Evolutionary conservation across 2,329 filamentous ascomycete species (phyloP), one percentile per base, ranked within the genome.

Genomic region (Zymoseptoria passerinii): DNA sequence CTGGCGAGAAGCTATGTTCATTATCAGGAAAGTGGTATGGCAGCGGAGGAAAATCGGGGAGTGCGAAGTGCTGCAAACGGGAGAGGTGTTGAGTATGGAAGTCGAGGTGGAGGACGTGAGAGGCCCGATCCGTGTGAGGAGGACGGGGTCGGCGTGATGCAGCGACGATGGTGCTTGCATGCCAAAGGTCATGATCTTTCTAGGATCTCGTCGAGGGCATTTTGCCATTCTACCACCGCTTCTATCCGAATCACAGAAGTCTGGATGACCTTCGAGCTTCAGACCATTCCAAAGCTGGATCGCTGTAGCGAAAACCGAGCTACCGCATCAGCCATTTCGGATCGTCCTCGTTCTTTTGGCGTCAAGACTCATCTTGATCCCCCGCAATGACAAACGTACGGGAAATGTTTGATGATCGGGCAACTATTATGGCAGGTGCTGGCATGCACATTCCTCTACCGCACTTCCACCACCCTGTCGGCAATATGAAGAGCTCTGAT

Each of bases 1-100:
- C 5, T 81, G 79, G 79, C 70, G 77, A 53, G 75, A 78, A 19
- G 69, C 75, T 1, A 81, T 81, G 79, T 72, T 74, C 5, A 55
- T 59, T 3, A 65, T 81, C 19, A 74, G 78, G 10, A 59, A 70
- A 29, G 60, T 77, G 48, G 70, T 76, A 4, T 80, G 75, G 73
- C 66, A 72, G 35, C 66, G 77, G 67, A 66, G 77, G 48, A 71
- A 72, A 23, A 52, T 64, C 7, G 75, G 76, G 4, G 65, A 75
- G 54, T 73, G 80, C 7, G 78, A 81, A 61, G 69, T 81, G 8
- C 58, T 81, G 65, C 79, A 81, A 66, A 76, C 74, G 56, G 78
- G 79, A 8, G 66, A 75, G 54, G 68, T 77, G 4, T 59, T 80
- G 8, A 65, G 58, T 19, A 55, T 59, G 10, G 68, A 65, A 8